Base-by-base conservation (phyloP, 495 filamentous ascomycete species). In the Bryoglossum gracile region DNA sequence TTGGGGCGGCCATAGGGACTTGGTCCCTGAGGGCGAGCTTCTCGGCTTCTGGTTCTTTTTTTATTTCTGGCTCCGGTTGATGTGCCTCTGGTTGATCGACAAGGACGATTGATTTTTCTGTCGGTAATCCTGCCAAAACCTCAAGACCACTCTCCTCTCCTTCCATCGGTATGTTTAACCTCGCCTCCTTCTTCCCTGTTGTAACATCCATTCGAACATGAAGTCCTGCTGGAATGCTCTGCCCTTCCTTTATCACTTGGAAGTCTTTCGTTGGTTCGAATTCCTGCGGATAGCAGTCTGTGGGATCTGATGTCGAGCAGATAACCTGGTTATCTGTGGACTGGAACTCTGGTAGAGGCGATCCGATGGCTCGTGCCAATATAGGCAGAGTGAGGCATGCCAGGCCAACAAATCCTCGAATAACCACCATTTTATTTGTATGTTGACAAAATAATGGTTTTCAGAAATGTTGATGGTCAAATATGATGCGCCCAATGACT, bases 181-280 rank as follows among this genome's bases (percentile, higher is more conserved):
- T 76, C 39, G 80, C 82, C 59, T 84, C 77, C 48, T 76, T 80
- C 46, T 70, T 44, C 0, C 82, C 82, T 0, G 81, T 81, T 30
- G 73, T 64, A 8, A 85, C 61, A 56, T 86, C 74, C 36, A 86
- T 62, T 22, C 80, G 75, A 23, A 83, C 68, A 56, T 86, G 82
- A 0, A 85, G 67, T 6, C 81, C 81, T 0, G 65, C 59, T 0
- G 82, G 81, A 5, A 86, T 58, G 22, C 80, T 74, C 56, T 86
- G 82, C 58, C 82, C 82, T 25, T 75, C 70, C 38, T 68, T 72
- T 26, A 86, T 68, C 17, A 67, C 53, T 51, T 83, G 78, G 57
- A 84, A 86, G 32, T 81, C 67, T 37, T 76, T 54, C 0, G 78
- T 85, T 0, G 82, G 65, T 21, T 72, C 67, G 51, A 86, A 85